Conservation (phyloP, 805 yeast genomes). For the Aciculoconidium aculeatum region DNA sequence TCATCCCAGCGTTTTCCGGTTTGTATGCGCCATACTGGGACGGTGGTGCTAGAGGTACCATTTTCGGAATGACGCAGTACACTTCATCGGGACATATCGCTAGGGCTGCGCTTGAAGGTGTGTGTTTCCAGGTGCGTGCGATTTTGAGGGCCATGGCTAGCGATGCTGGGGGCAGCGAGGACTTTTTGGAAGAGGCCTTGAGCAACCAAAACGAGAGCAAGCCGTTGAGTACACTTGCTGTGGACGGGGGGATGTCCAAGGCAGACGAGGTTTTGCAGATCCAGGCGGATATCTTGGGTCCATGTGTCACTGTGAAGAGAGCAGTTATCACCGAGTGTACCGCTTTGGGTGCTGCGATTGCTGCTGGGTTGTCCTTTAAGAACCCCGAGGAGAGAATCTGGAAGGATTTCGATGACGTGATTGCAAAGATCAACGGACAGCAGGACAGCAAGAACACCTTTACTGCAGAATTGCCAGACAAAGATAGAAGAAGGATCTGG, state of each 20-base stretch:
- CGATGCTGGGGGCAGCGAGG: slow-evolving; percentile 64
- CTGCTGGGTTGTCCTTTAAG: slow-evolving; percentile 70
- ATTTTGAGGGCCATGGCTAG: slow-evolving; percentile 84
- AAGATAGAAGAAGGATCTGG: slow-evolving; percentile 59
- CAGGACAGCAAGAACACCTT: slow-evolving; percentile 22
- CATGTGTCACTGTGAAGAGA: slow-evolving; percentile 73
- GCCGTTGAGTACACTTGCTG: slow-evolving; percentile 56
- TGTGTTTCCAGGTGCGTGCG: slow-evolving; percentile 89
- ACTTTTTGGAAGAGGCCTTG: slow-evolving; percentile 51
- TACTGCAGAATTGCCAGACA: slow-evolving; percentile 44
- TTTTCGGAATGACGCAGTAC: slow-evolving; percentile 88
- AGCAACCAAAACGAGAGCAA: slow-evolving; percentile 37
- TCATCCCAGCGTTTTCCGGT: slow-evolving; percentile 93
- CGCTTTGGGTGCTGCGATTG: slow-evolving; percentile 94
- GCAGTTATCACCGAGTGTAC: slow-evolving; percentile 87
- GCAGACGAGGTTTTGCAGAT: slow-evolving; percentile 90
- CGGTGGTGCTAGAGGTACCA: slow-evolving; percentile 85
- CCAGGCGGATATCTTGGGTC: slow-evolving; percentile 88
- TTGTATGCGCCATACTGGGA: slow-evolving; percentile 96
- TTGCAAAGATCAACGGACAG: slow-evolving; percentile 30
- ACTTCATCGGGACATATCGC: slow-evolving; percentile 91
- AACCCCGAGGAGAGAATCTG: slow-evolving; percentile 55
- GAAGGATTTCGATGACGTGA: slow-evolving; percentile 69
- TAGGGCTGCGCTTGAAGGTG: slow-evolving; percentile 92
- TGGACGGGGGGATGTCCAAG: slow-evolving; percentile 94